Conservation (phyloP, 495 filamentous ascomycete genomes). For the Xylaria sp. region DNA sequence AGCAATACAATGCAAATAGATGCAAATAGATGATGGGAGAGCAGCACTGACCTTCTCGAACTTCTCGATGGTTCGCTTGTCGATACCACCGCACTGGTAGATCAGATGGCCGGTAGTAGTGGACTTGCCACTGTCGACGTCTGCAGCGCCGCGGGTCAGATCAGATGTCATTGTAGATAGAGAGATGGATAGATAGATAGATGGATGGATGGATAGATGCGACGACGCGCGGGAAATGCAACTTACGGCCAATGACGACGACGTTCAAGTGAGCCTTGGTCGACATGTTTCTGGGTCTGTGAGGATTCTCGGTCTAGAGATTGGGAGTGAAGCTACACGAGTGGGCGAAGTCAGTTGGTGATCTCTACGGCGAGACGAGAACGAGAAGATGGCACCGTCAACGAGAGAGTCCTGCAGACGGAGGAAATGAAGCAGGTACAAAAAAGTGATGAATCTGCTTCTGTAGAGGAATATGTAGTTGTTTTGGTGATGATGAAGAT, state of each 20-base stretch:
- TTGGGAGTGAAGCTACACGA: constrained; percentile 10
- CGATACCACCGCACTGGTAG: constrained; percentile 99
- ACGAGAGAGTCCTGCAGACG: neutral
- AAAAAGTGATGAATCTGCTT: neutral
- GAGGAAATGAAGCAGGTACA: neutral
- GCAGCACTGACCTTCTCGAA: constrained; percentile 91
- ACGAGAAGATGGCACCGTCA: neutral
- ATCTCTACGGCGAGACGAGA: neutral
- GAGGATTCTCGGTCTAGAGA: constrained; percentile 20
- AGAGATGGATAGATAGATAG: no score
- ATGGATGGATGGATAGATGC: no score
- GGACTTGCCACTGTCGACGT: constrained; percentile 99
- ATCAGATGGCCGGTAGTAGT: constrained; percentile 96
- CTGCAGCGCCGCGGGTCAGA: constrained; percentile 44
- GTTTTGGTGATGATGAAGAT: neutral
- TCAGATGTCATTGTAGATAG: no score
- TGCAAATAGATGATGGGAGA: constrained; percentile 27
- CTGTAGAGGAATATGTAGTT: neutral
- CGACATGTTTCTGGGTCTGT: constrained; percentile 22
- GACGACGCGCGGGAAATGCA: constrained; percentile 58
- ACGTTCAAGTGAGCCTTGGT: constrained; percentile 81
- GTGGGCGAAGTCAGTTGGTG: constrained; percentile 12
- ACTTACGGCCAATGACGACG: constrained; percentile 97
- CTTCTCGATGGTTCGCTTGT: constrained; percentile 99
- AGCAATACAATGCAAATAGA: neutral